Conservation (phyloP, 1,139 yeast genomes). For the Yamadazyma spencermartinsiae region DNA sequence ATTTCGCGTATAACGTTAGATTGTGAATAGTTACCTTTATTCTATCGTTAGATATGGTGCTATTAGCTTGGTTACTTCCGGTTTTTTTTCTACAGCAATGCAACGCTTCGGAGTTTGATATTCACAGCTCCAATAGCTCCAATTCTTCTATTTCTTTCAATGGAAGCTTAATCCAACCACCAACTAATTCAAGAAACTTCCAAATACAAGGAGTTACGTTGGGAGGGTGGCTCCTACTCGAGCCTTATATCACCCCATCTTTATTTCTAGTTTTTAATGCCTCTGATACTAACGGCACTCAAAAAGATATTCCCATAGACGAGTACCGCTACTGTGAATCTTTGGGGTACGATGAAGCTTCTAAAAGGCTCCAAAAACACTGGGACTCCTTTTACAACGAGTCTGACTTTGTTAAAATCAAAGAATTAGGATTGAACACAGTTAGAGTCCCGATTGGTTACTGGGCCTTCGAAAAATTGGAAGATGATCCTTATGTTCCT, state of each 20-base stretch:
- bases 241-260: constrained; percentile 83
- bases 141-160: not conserved
- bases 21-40: no score
- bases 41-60: not conserved
- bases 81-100: not conserved
- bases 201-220: constrained; percentile 69
- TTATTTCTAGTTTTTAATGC: constrained; percentile 53
- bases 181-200: constrained; percentile 14
- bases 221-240: constrained; percentile 92
- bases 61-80: not conserved
- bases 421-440: constrained; percentile 69
- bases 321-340: constrained; percentile 71
- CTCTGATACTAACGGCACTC: constrained; percentile 26
- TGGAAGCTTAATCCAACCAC: not conserved
- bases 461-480: constrained; percentile 79
- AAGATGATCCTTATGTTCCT: constrained; percentile 79
- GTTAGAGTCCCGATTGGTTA: constrained; percentile 94
- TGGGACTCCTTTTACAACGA: constrained; percentile 83
- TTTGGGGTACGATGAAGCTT: constrained; percentile 65
- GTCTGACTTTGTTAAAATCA: constrained; percentile 64
- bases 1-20: no score
- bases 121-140: not conserved
- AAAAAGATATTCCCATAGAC: constrained; percentile 67
- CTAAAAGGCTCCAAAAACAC: constrained; percentile 56
- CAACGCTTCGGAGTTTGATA: no score